A percentile compares a stretch with the other conserved stretches of the same genome.
Conservation (phyloP, 2,329 filamentous ascomycete species). For the Ophiostoma perfectum region DNA sequence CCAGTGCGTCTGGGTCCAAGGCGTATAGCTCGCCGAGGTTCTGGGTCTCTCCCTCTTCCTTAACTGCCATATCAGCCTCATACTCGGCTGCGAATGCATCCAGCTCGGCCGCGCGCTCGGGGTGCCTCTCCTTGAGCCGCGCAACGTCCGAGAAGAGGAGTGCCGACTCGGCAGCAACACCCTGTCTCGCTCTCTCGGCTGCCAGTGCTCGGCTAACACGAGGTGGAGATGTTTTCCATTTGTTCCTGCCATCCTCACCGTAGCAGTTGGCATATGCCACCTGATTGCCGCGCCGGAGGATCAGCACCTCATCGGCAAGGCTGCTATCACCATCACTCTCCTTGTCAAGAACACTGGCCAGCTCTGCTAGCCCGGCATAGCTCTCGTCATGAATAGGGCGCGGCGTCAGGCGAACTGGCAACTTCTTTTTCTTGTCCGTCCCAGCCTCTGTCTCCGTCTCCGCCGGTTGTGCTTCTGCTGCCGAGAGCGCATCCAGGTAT, state of each 20-base stretch:
- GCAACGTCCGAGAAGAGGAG: constrained; percentile 32
- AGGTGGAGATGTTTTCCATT: neutral
- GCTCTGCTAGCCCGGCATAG: constrained; percentile 37
- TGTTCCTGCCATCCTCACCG: neutral
- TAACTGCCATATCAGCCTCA: neutral
- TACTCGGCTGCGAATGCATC: constrained; percentile 20
- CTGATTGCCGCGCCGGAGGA: constrained; percentile 37
- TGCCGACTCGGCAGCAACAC: constrained; percentile 22
- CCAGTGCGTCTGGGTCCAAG: constrained; percentile 17
- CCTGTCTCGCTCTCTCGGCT: constrained; percentile 23
- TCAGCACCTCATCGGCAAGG: constrained; percentile 34
- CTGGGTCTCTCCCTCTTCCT: neutral
- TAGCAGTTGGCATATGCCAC: constrained; percentile 32
- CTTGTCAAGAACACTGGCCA: constrained; percentile 37
- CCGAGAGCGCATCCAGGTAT: constrained; percentile 32
- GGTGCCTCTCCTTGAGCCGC: constrained; percentile 21
- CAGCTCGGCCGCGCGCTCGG: constrained; percentile 23
- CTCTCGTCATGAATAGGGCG: constrained; percentile 43
- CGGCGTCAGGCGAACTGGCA: constrained; percentile 42
- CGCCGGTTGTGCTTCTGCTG: constrained; percentile 22
- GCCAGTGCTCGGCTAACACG: constrained; percentile 23
- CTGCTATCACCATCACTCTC: constrained; percentile 20
- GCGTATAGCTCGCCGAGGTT: neutral
- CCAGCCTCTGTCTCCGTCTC: neutral
- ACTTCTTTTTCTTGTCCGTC: neutral